phyloP scores from a whole-genome alignment of 495 filamentous ascomycete species.

The Penicillium nucicola region DNA sequence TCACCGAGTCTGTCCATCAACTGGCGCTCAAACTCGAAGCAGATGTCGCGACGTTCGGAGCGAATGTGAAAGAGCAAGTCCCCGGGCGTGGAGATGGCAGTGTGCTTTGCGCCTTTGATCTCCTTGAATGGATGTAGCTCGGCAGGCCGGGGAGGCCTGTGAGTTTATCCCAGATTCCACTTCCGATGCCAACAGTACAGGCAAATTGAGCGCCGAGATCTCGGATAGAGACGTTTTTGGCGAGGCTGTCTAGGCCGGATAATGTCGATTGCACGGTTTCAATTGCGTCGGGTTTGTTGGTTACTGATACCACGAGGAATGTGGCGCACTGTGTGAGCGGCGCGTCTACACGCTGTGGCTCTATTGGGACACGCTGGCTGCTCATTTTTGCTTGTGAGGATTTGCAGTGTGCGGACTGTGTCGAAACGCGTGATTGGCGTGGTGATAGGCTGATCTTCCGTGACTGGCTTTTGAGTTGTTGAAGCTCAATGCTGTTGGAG shows the following conservation, averaged over 20 bases:
- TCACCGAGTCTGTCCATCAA: slow-evolving; percentile 48
- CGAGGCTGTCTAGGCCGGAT: slow-evolving; percentile 39
- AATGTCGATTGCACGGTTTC: slow-evolving; percentile 42
- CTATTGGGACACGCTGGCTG: slow-evolving; percentile 30
- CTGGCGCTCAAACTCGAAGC: slow-evolving; percentile 56
- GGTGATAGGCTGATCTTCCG: neutral
- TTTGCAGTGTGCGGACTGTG: neutral
- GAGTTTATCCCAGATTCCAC: slow-evolving; percentile 45
- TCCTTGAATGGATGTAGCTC: slow-evolving; percentile 52
- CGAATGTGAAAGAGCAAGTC: slow-evolving; percentile 58
- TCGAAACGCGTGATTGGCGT: neutral
- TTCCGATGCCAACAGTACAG: slow-evolving; percentile 55
- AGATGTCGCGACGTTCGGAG: slow-evolving; percentile 53
- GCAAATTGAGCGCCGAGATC: slow-evolving; percentile 47
- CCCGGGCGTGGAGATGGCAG: slow-evolving; percentile 50
- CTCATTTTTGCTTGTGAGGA: slow-evolving; percentile 18
- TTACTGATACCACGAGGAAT: slow-evolving; percentile 48
- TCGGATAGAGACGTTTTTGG: slow-evolving; percentile 54
- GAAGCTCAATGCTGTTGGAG: neutral
- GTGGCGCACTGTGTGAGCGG: slow-evolving; percentile 49
- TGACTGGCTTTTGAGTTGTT: neutral
- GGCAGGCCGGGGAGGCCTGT: slow-evolving; percentile 39
- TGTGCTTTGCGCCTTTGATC: slow-evolving; percentile 43
- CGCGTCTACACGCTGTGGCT: slow-evolving; percentile 45
- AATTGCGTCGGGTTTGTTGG: slow-evolving; percentile 31